Evolutionary conservation across 148 eudicot genomes (phyloP), one percentile per base, ranked within the genome.

Genomic region (Fagopyrum tataricum): DNA sequence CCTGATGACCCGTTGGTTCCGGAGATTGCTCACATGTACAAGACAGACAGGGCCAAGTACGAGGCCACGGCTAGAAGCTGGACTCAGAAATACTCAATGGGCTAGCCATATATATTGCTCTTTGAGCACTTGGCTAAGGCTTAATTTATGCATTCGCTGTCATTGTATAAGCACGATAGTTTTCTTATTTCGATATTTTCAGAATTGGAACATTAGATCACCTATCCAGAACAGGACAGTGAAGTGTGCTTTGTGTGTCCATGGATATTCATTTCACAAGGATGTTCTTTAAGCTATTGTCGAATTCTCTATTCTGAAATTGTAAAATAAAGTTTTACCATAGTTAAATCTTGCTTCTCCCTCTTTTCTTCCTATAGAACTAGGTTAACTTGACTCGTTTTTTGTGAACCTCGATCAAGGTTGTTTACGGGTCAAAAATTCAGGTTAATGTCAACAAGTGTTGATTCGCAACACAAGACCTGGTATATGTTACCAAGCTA

Each of bases 21-120:
- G 5, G 86, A 83, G 67, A 81, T 83, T n/a, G 86, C 86, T 10
- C 86, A 83, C 40, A 83, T 78, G 86, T 83, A 83, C 79, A 83
- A 83, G 83, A 81, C 81, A 5, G 86, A 83, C 69, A 61, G 76
- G 52, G 49, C 79, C 62, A 83, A 83, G 78, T 83, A 83, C 11
- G 86, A 81, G 70, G 31, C 81, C 13, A 73, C 82, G 58, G 84
- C 86, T 26, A 82, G 83, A 56, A 81, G 78, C 78, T 75, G 77
- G 77, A 75, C 72, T 40, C 77, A 75, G 72, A 75, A 75, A 55
- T 75, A 75, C 49, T 72, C 86, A 9, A 83, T 83, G 86, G 84
- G 82, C n/a, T 83, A 69, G 56, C 48, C n/a, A 1, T 47, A 10
- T 14, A 15, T 64, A 43, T n/a, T n/a, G 23, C 62, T 56, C 69